phyloP scores from a whole-genome alignment of 805 yeast genomes.

The Kurtzmaniella cleridarum region DNA sequence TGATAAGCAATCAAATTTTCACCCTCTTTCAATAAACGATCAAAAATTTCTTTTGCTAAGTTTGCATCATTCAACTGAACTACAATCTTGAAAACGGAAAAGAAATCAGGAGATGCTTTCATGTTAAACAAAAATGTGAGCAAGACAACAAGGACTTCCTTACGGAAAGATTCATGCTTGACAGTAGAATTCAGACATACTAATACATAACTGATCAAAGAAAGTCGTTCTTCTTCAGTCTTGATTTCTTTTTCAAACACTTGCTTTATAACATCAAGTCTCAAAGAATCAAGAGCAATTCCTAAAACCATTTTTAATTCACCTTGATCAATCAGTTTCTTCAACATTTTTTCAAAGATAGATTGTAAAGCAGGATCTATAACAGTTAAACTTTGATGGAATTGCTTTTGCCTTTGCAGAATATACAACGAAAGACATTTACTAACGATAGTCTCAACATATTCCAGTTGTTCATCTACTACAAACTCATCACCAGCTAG shows the following conservation, averaged over 20 bases:
- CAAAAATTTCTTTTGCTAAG: conserved; percentile 66
- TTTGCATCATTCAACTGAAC: conserved; percentile 78
- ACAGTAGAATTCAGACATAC: conserved; percentile 60
- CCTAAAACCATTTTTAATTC: conserved; percentile 85
- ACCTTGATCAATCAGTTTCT: conserved; percentile 64
- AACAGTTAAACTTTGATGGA: conserved; percentile 16
- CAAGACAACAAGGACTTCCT: conserved; percentile 55
- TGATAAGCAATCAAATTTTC: conserved; percentile 70
- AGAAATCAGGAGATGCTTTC: conserved; percentile 65
- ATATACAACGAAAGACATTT: conserved; percentile 87
- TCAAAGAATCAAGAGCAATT: conserved; percentile 79
- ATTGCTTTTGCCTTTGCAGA: conserved; percentile 47
- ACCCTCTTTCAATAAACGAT: conserved; percentile 48
- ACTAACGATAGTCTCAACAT: conserved; percentile 87
- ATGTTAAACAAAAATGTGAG: conserved; percentile 55
- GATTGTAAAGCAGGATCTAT: conserved; percentile 59
- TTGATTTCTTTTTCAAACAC: conserved; percentile 42
- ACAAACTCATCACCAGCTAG: conserved; percentile 79
- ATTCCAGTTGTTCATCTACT: conserved; percentile 72
- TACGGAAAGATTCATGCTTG: conserved; percentile 60
- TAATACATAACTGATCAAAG: conserved; percentile 67
- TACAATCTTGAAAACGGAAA: conserved; percentile 76
- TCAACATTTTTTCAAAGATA: conserved; percentile 83
- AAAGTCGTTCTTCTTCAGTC: conserved; percentile 47
- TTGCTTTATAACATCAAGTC: conserved; percentile 71